phyloP scores from a whole-genome alignment of 2,329 filamentous ascomycete genomes.

The Diaporthe citriasiana region DNA sequence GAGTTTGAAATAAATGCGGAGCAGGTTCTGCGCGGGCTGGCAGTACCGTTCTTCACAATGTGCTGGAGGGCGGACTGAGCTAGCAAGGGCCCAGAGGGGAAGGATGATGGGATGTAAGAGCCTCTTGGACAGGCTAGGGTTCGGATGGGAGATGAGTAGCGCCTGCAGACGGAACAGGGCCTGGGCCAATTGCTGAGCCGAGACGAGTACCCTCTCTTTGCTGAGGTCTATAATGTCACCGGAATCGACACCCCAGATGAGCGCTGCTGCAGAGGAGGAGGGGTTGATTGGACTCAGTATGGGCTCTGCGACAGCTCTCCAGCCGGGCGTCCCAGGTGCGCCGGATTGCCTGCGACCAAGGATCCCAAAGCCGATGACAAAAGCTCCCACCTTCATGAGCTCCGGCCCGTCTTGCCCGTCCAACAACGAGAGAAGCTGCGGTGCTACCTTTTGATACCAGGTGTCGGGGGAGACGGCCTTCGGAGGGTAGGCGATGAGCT shows the following conservation, averaged over 20 bases:
- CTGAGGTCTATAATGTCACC: conserved; percentile 63
- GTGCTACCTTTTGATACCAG: conserved; percentile 73
- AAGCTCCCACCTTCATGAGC: conserved; percentile 70
- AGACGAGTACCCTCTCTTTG: conserved; percentile 60
- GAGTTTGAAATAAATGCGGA: conserved; percentile 71
- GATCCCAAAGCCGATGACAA: conserved; percentile 76
- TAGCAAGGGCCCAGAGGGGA: conserved; percentile 74
- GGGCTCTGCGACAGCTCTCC: conserved; percentile 73
- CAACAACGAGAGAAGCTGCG: conserved; percentile 72
- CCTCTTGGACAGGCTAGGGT: conserved; percentile 74
- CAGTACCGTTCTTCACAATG: conserved; percentile 57
- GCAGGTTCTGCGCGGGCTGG: conserved; percentile 62
- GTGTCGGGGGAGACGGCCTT: conserved; percentile 63
- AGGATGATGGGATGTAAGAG: conserved; percentile 71
- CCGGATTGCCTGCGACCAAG: conserved; percentile 74
- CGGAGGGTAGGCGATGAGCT: conserved; percentile 73
- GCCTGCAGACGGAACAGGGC: conserved; percentile 69
- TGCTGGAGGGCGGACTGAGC: conserved; percentile 58
- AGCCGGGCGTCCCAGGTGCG: conserved; percentile 73
- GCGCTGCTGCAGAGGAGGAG: conserved; percentile 37
- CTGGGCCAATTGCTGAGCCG: conserved; percentile 60
- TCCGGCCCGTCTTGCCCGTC: conserved; percentile 72
- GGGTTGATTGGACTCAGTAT: conserved; percentile 67
- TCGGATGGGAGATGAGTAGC: conserved; percentile 74
- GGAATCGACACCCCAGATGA: conserved; percentile 42